A percentile compares a stretch with the other conserved stretches of the same genome.
Evolutionary conservation across 805 yeast genomes (phyloP).

Genomic region (Isabelozyma gotoi): DNA sequence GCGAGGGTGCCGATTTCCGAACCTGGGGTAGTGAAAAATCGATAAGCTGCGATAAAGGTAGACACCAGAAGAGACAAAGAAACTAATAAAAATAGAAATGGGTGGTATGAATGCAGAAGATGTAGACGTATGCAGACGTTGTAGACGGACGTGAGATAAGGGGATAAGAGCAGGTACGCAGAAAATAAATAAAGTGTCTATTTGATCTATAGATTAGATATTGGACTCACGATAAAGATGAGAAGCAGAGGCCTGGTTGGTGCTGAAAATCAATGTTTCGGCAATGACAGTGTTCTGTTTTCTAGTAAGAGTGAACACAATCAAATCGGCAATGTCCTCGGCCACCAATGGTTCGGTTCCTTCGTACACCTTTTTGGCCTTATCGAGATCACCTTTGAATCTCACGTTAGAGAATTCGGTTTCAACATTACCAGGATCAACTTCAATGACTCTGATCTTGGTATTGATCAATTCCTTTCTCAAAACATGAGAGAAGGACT

Average conservation of each 20-base stretch:
- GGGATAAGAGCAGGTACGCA: no score
- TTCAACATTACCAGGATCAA: slow-evolving; percentile 79
- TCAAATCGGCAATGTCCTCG: slow-evolving; percentile 72
- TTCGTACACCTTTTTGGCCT: slow-evolving; percentile 64
- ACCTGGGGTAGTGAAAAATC: background rate
- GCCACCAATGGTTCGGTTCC: slow-evolving; percentile 72
- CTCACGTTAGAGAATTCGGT: slow-evolving; percentile 71
- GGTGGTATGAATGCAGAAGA: no score
- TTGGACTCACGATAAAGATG: slow-evolving; percentile 46
- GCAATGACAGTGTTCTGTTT: slow-evolving; percentile 73
- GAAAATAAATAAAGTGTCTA: background rate
- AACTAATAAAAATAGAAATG: no score
- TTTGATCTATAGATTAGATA: no score
- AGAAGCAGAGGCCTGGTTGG: slow-evolving; percentile 78
- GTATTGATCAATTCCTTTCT: slow-evolving; percentile 77
- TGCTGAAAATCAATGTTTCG: slow-evolving; percentile 79
- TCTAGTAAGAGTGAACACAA: slow-evolving; percentile 66
- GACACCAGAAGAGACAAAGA: no score
- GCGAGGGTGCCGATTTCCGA: background rate
- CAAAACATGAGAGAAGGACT: slow-evolving; percentile 67
- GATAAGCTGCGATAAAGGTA: no score
- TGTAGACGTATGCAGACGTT: no score
- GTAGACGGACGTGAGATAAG: no score
- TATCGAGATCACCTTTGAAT: slow-evolving; percentile 58
- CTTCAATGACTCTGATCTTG: slow-evolving; percentile 66